Evolutionary conservation across 1,284 basidiomycete species (phyloP).

Genomic region (Ceratobasidium theobromae): DNA sequence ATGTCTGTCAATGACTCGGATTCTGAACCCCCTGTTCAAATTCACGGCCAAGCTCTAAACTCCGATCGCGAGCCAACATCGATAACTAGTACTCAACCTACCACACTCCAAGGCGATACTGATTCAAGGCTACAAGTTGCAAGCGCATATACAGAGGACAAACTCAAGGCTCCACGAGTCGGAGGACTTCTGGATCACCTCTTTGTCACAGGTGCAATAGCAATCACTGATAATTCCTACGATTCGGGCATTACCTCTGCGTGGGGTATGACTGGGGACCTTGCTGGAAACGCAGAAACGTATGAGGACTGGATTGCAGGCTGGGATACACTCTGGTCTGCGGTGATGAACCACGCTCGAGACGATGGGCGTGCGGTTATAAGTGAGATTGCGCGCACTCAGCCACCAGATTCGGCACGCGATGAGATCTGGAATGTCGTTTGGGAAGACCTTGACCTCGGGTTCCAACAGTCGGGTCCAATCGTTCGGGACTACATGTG

Average conservation of each 20-base stretch:
- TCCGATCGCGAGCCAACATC: no score
- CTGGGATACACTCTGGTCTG: slow-evolving; percentile 27
- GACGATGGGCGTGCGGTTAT: slow-evolving; percentile 21
- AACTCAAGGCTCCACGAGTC: no score
- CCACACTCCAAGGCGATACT: no score
- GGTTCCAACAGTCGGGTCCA: slow-evolving; percentile 20
- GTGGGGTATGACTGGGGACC: slow-evolving; percentile 27
- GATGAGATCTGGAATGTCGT: slow-evolving; percentile 26
- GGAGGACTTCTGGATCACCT: no score
- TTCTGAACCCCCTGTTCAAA: not conserved
- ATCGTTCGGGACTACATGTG: slow-evolving; percentile 28
- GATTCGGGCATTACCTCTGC: slow-evolving; percentile 25
- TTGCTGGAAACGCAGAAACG: slow-evolving; percentile 18
- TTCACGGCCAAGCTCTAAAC: no score
- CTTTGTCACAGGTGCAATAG: slow-evolving; percentile 19
- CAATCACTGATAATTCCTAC: slow-evolving; percentile 29
- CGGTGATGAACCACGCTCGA: slow-evolving; percentile 22
- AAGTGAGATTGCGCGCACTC: slow-evolving; percentile 3
- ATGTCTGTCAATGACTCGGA: slow-evolving; percentile 23
- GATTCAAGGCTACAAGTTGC: no score
- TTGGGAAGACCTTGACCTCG: slow-evolving; percentile 25
- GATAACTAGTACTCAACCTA: no score
- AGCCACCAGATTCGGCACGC: slow-evolving; percentile 15
- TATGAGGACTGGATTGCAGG: slow-evolving; percentile 24
- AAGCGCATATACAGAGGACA: no score